Percentiles rank a stretch among this genome's conserved stretches.
These are phyloP conservation scores for Mortierella antarctica DNA, from an alignment of 192 early-diverging fungal species.

Conservation along the genomic window DNA sequence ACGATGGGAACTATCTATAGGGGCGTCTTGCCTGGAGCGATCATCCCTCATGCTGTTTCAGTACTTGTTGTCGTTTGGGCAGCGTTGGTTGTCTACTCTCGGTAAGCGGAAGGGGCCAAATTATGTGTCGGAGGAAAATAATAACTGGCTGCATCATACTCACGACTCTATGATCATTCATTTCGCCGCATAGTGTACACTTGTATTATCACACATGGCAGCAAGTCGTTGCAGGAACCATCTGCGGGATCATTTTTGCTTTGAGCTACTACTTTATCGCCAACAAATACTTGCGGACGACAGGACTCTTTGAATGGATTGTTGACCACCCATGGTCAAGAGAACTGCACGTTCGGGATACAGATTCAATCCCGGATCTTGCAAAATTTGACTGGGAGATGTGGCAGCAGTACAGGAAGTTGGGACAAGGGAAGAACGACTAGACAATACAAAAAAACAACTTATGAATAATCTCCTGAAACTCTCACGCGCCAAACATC, in stretches of 20 bases:
- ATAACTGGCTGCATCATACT: neutral
- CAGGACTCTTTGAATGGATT: slow-evolving; percentile 55
- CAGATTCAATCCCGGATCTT: slow-evolving; percentile 55
- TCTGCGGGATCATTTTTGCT: slow-evolving; percentile 67
- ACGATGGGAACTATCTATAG: neutral
- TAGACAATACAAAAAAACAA: neutral
- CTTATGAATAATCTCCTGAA: neutral
- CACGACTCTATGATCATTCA: neutral
- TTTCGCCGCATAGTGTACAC: slow-evolving; percentile 62
- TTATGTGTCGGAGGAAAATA: neutral
- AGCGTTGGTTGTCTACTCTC: slow-evolving; percentile 59
- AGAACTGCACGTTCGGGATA: slow-evolving; percentile 62
- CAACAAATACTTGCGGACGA: slow-evolving; percentile 50
- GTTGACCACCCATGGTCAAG: slow-evolving; percentile 51
- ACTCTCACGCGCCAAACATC: neutral
- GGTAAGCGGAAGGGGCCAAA: slow-evolving; percentile 8
- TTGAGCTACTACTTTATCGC: slow-evolving; percentile 63
- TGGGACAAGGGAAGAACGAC: neutral
- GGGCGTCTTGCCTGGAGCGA: neutral
- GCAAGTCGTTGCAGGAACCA: slow-evolving; percentile 77
- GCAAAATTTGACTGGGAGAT: slow-evolving; percentile 63
- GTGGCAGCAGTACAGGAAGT: slow-evolving; percentile 45
- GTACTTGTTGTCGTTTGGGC: slow-evolving; percentile 33
- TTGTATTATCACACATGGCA: slow-evolving; percentile 77
- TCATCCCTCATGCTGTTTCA: slow-evolving; percentile 16